phyloP scores from a whole-genome alignment of 176 grass and related monocot species.

The Panicum miliaceum region DNA sequence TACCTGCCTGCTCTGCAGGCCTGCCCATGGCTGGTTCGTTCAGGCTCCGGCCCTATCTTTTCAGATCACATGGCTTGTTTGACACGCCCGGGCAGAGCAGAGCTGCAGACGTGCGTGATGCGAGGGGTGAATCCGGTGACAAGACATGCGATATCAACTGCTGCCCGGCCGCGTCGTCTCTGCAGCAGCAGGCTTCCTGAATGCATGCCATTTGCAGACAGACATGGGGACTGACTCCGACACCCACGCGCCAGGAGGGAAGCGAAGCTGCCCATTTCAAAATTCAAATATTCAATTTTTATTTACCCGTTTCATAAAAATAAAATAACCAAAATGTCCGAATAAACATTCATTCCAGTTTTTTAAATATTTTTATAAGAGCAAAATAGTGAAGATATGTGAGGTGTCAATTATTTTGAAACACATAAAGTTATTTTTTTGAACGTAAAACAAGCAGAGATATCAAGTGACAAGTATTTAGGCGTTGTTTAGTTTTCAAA shows the following conservation, averaged over 20 bases:
- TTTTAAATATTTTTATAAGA: too few species aligned
- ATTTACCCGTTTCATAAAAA: too few species aligned
- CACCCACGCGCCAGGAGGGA: neutral
- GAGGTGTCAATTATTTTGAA: too few species aligned
- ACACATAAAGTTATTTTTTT: too few species aligned
- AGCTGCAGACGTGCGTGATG: neutral
- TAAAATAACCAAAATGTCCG: too few species aligned
- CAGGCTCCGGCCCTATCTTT: neutral
- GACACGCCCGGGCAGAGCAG: neutral
- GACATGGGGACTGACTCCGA: neutral
- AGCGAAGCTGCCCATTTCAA: neutral
- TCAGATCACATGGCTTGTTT: slow-evolving; percentile 8
- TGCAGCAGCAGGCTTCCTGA: neutral
- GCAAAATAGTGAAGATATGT: too few species aligned
- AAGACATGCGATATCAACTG: slow-evolving; percentile 14
- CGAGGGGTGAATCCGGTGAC: neutral
- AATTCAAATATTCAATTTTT: too few species aligned
- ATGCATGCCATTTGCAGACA: slow-evolving; percentile 34
- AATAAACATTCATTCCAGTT: too few species aligned
- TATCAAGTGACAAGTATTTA: too few species aligned
- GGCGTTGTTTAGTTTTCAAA: too few species aligned
- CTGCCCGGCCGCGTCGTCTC: neutral
- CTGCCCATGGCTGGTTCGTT: neutral
- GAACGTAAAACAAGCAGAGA: too few species aligned
- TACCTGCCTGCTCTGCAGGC: too few species aligned